A percentile compares a stretch with the other conserved stretches of the same genome.
Conservation (phyloP, 495 filamentous ascomycete genomes). For the Xylaria palmicola region DNA sequence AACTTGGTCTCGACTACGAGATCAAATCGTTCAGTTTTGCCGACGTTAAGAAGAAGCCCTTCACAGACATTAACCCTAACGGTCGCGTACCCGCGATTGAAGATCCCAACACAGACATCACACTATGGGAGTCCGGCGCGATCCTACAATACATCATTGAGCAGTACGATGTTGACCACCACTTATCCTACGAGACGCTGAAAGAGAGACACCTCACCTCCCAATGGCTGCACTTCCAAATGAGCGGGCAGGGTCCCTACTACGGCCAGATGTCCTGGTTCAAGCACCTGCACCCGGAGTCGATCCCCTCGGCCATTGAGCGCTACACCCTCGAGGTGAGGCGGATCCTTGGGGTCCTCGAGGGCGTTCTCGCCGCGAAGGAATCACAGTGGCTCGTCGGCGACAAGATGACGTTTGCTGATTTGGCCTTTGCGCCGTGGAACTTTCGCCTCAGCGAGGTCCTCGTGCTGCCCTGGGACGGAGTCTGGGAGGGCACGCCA, state of each 20-base stretch:
- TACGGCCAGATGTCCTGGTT: constrained; percentile 55
- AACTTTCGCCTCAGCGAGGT: constrained; percentile 20
- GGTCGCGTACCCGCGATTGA: constrained; percentile 41
- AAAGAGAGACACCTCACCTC: constrained; percentile 42
- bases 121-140: constrained; percentile 56
- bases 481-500: constrained; percentile 18
- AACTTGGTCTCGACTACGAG: constrained; percentile 57
- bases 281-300: constrained; percentile 43
- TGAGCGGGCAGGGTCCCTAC: constrained; percentile 61
- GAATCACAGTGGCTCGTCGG: constrained; percentile 46
- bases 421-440: constrained; percentile 49
- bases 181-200: constrained; percentile 50
- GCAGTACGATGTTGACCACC: constrained; percentile 59
- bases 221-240: constrained; percentile 62
- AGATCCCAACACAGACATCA: constrained; percentile 43
- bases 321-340: constrained; percentile 49
- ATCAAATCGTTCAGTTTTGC: constrained; percentile 32
- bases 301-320: constrained; percentile 42
- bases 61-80: constrained; percentile 36
- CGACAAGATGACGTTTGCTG: constrained; percentile 42
- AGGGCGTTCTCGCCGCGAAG: constrained; percentile 34
- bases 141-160: constrained; percentile 66
- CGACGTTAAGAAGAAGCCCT: constrained; percentile 55
- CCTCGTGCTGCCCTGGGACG: constrained; percentile 17
- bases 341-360: constrained; percentile 48